Evolutionary conservation across 148 eudicot genomes (phyloP), one percentile per base, ranked within the genome.

Genomic region (Salicornia ramosissima): DNA sequence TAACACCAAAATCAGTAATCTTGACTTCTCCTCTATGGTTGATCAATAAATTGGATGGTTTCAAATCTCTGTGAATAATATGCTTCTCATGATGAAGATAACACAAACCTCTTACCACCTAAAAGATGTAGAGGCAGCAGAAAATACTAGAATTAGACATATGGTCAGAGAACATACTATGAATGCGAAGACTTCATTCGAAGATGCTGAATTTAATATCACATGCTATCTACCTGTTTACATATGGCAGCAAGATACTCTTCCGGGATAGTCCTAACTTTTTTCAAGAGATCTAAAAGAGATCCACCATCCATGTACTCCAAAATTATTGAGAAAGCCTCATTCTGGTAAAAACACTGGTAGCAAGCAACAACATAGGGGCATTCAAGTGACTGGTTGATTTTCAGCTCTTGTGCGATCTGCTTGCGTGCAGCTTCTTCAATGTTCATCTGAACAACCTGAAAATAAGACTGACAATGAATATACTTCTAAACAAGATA

Each of bases 261-360:
- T 81, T 94, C 99, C 14, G 96, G 93, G 78, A 94, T 89, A 52
- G 81, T 72, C 68, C 80, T 82, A 65, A 91, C 97, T 64, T 79
- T 84, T 76, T 73, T 85, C 74, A 94, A 79, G 62, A 94, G 86
- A 80, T 94, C 99, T 62, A 85, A 84, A 70, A 94, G 87, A 46
- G 99, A 94, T 46, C 99, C 99, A 58, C 99, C 99, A 81, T 94
- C 99, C 99, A 94, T 94, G 85, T 90, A 94, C 87, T 94, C 99
- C 83, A 94, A 74, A 30, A 94, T 87, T 66, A 94, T 88, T 36
- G 99, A 94, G 72, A 94, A 80, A 70, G 93, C 99, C 74, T 92
- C 93, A 74, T 94, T 94, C 56, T 84, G 87, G 83, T 83, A 91
- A 72, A 87, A 91, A 74, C 96, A 91, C 67, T 94, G 93, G 75